A percentile compares a stretch with the other conserved stretches of the same genome.
phyloP scores from a whole-genome alignment of 768 basidiomycete genomes.

The Boletellus ananas region DNA sequence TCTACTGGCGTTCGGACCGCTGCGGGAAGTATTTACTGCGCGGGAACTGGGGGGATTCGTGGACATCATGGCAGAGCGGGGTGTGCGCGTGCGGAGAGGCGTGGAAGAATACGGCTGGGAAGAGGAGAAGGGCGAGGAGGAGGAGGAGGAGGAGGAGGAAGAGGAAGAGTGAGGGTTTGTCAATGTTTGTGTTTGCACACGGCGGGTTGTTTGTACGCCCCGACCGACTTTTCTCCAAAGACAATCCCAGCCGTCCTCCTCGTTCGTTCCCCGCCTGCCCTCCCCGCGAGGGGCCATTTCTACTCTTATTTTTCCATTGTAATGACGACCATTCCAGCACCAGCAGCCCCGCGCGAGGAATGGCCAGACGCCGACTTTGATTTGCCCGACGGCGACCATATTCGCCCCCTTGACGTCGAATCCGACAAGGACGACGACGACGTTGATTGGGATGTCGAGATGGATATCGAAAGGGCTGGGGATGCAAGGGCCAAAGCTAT shows the following conservation, averaged over 20 bases:
- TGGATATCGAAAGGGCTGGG: constrained; percentile 60
- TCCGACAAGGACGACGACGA: constrained; percentile 64
- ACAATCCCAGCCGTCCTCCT: constrained; percentile 4
- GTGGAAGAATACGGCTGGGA: constrained; percentile 45
- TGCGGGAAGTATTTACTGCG: constrained; percentile 58
- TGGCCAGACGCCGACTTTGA: constrained; percentile 89
- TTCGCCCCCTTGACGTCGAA: constrained; percentile 54
- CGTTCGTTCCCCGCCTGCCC: constrained; percentile 5
- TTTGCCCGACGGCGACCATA: constrained; percentile 67
- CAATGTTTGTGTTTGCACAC: constrained; percentile 18
- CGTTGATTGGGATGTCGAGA: constrained; percentile 80
- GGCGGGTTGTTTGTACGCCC: constrained; percentile 21
- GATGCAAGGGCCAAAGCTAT: constrained; percentile 44
- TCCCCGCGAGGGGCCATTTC: constrained; percentile 17
- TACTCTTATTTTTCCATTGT: constrained; percentile 21
- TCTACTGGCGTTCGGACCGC: constrained; percentile 69
- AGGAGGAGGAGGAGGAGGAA: constrained; percentile 48
- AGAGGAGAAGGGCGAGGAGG: constrained; percentile 9
- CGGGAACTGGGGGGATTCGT: constrained; percentile 58
- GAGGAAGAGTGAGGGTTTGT: constrained; percentile 38
- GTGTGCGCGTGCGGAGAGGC: constrained; percentile 57
- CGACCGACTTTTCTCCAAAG: constrained; percentile 41
- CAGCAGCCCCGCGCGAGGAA: constrained; percentile 62
- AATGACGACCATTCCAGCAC: constrained; percentile 63
- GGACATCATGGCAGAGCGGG: constrained; percentile 76